Conservation (phyloP, 2,329 filamentous ascomycete genomes). For the Verticillium klebahnii region DNA sequence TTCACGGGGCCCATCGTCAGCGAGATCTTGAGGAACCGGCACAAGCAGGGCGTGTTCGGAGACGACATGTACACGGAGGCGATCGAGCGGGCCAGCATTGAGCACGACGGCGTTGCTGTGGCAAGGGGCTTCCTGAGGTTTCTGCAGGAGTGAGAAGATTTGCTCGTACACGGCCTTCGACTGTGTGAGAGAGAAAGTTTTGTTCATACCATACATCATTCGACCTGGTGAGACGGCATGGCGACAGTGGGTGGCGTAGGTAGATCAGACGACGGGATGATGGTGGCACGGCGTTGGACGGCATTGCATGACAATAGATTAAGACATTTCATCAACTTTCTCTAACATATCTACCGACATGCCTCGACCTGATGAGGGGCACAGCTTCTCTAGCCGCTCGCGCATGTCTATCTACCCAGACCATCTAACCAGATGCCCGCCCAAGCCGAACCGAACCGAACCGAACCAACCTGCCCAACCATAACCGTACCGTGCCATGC, state of each 20-base stretch:
- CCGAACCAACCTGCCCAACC: background rate
- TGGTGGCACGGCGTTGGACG: background rate
- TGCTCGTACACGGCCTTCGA: background rate
- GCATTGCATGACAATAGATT: background rate
- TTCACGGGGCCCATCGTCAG: conserved; percentile 68
- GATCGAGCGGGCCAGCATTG: conserved; percentile 57
- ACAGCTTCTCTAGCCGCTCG: background rate
- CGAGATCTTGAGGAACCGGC: conserved; percentile 62
- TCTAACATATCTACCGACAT: background rate
- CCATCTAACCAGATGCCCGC: background rate
- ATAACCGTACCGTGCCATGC: background rate
- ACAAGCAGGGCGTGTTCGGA: conserved; percentile 62
- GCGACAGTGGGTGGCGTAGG: too few species aligned
- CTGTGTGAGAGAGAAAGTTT: background rate
- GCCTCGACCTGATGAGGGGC: background rate
- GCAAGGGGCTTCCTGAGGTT: conserved; percentile 74
- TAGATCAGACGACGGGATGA: background rate
- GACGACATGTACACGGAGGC: conserved; percentile 66
- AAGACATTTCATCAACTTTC: background rate
- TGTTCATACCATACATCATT: too few species aligned
- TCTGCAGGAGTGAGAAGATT: conserved; percentile 48
- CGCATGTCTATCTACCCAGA: background rate
- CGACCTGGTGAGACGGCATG: too few species aligned
- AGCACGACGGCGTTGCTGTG: conserved; percentile 77
- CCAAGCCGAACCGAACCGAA: background rate